phyloP scores from a whole-genome alignment of 306 rosid species.

The Neltuma alba region DNA sequence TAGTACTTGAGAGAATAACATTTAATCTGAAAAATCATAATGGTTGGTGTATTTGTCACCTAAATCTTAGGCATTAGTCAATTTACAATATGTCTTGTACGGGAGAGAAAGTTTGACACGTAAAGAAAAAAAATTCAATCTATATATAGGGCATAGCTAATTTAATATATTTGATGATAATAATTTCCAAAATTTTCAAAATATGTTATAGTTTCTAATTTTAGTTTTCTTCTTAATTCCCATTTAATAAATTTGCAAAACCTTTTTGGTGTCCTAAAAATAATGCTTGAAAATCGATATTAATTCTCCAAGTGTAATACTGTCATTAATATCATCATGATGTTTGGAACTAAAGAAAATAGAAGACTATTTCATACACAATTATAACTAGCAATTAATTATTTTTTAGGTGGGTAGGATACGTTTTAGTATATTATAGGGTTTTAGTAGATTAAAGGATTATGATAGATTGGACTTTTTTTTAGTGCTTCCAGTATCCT shows the following conservation, averaged over 20 bases:
- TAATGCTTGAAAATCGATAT: background rate
- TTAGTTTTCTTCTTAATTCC: background rate
- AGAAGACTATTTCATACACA: background rate
- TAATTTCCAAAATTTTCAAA: background rate
- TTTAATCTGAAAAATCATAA: slow-evolving; percentile 9
- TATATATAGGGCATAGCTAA: background rate
- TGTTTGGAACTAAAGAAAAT: background rate
- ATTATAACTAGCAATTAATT: background rate
- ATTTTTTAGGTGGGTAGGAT: background rate
- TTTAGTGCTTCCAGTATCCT: too few relatives aligned
- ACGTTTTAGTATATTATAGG: too few relatives aligned
- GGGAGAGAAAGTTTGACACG: background rate
- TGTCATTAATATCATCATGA: background rate
- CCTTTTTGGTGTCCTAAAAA: background rate
- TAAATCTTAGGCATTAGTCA: background rate
- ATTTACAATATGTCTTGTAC: background rate
- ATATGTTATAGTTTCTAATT: background rate
- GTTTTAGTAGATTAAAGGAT: too few relatives aligned
- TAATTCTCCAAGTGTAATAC: background rate
- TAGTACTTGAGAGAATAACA: background rate
- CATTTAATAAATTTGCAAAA: background rate
- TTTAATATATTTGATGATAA: background rate
- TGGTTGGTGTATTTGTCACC: background rate
- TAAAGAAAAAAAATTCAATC: background rate
- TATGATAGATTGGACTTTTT: too few relatives aligned